Percentiles rank a stretch among this genome's conserved stretches.
Conservation (phyloP, 768 basidiomycete species). For the Suillus subaureus region DNA sequence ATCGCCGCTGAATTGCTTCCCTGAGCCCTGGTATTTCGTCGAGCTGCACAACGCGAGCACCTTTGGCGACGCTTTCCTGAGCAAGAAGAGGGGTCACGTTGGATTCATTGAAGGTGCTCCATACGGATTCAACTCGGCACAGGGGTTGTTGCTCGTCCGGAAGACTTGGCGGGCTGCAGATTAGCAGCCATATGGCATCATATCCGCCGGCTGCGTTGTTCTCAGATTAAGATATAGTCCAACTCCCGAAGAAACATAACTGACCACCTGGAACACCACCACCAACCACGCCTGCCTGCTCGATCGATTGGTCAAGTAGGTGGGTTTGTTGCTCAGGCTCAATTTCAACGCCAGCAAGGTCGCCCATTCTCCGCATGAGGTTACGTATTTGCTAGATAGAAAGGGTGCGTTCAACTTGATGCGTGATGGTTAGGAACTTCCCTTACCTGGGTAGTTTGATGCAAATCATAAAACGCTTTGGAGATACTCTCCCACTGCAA, state of each 20-base stretch:
- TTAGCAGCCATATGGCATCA: constrained; percentile 94
- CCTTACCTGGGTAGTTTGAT: constrained; percentile 58
- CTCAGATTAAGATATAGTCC: constrained; percentile 10
- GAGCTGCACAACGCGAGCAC: constrained; percentile 64
- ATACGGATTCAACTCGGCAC: constrained; percentile 65
- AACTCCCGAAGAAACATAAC: constrained; percentile 25
- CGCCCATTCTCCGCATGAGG: constrained; percentile 86
- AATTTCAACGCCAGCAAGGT: constrained; percentile 72
- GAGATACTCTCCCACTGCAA: constrained; percentile 58
- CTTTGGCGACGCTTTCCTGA: constrained; percentile 67
- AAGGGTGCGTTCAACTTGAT: background rate
- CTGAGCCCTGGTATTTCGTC: constrained; percentile 58
- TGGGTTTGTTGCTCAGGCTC: constrained; percentile 88
- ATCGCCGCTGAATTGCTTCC: constrained; percentile 35
- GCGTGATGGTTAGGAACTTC: background rate
- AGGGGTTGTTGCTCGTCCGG: constrained; percentile 48
- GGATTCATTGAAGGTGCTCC: constrained; percentile 63
- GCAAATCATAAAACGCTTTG: constrained; percentile 58
- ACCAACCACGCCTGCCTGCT: constrained; percentile 83
- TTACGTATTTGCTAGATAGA: constrained; percentile 64
- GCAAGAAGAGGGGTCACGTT: constrained; percentile 74
- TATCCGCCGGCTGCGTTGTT: constrained; percentile 82
- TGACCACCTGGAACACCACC: constrained; percentile 96
- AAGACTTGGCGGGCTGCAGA: constrained; percentile 59
- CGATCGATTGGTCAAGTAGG: constrained; percentile 77